Evolutionary conservation across 2,329 filamentous ascomycete species (phyloP), one percentile per base, ranked within the genome.

Genomic region (Fusarium sterilihyphosum): DNA sequence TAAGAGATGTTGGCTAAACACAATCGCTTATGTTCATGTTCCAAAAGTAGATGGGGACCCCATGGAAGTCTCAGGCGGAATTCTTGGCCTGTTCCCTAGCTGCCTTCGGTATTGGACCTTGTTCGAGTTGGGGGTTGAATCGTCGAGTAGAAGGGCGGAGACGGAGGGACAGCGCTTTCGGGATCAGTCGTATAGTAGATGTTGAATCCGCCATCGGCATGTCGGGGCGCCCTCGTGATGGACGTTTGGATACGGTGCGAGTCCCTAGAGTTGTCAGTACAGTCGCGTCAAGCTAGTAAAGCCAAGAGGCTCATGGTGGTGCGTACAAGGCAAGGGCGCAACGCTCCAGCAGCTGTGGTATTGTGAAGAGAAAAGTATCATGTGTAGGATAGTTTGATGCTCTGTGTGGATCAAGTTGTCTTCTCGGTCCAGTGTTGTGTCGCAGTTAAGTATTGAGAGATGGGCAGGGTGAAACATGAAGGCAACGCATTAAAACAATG

Each of bases 391-490:
- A 8, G 2, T 20, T 9, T 2, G 8, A 1, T 8, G 8, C 24
- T 8, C 4, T 14, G 3, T 8, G 4, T 4, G 6, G 0, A 13
- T 3, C 11, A 2, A 18, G 8, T 10, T 6, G 5, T 50, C 3
- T 7, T 9, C 22, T 13, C 1, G 1, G 18, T 18, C 16, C 3
- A 3, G 6, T 24, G 16, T 18, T 16, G 10, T 13, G 47, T 33
- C 2, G 5, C 13, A 5, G 3, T 7, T 7, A 16, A 50, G 10
- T 17, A 14, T 29, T 4, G 3, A 2, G 3, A 22, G 0, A 6
- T 4, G 13, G 9, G 3, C 0, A 7, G 13, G 9, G 2, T 37
- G 2, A 26, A 26, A 8, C 4, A 2, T 4, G 0, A 1, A 20
- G 0, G 8, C 3, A 2, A 37, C 22, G 9, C 13, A 2, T 26